Conservation (phyloP, 2,329 filamentous ascomycete species). For the Magnaporthiopsis rhizophila region DNA sequence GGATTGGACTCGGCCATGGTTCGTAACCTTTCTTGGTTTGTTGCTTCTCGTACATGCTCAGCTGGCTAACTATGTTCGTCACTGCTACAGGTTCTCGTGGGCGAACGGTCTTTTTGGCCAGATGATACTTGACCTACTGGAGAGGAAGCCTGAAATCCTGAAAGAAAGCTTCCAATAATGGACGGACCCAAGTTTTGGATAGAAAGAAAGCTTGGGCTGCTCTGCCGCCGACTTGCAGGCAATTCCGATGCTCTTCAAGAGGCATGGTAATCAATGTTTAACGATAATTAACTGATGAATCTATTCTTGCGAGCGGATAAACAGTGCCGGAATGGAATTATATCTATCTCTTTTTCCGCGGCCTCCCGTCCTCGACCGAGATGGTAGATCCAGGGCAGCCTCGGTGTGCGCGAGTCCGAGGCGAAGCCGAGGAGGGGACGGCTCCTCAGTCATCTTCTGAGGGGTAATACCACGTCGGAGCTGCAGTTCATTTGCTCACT, state of each 20-base stretch:
- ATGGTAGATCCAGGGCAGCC: too few species aligned
- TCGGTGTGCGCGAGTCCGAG: neutral
- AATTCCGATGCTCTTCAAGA: neutral
- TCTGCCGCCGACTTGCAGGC: too few species aligned
- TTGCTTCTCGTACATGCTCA: neutral
- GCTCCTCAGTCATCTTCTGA: neutral
- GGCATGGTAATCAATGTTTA: neutral
- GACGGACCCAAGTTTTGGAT: neutral
- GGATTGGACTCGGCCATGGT: constrained; percentile 37
- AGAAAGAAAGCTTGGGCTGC: neutral
- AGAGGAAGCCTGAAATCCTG: constrained; percentile 53
- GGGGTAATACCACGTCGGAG: neutral
- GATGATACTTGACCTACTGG: constrained; percentile 67
- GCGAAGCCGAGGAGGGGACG: too few species aligned
- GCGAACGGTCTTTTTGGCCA: constrained; percentile 86
- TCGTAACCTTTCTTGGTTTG: constrained; percentile 12
- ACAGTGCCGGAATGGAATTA: neutral
- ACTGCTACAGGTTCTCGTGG: constrained; percentile 71
- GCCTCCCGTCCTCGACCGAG: too few species aligned
- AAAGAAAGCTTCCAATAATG: constrained; percentile 28
- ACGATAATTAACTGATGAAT: neutral
- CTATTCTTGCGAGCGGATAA: neutral
- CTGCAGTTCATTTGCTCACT: neutral
- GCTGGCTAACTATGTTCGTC: constrained; percentile 7
- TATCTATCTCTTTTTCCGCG: too few species aligned